Evolutionary conservation across 176 grass and related monocot genomes (phyloP), one percentile per base, ranked within the genome.

Genomic region (Oryza australiensis): DNA sequence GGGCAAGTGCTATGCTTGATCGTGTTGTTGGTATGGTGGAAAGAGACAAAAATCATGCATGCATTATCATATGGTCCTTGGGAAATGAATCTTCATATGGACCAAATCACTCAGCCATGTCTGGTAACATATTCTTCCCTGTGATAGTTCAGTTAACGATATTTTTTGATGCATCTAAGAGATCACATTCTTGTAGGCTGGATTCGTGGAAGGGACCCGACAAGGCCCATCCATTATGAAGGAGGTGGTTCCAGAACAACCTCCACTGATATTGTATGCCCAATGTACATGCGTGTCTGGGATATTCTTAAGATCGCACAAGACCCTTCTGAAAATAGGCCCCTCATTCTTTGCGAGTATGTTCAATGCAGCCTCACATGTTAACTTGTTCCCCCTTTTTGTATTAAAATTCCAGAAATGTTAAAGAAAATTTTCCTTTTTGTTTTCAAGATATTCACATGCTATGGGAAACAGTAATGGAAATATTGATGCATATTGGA

Each of bases 401-500:
- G 49, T 27, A 71, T 62, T 81, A 38, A 53, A 48, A 62, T 30
- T 73, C 66, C 30, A 51, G 16, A 48, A 64, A 70, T 69, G 43
- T 68, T 73, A 51, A 72, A 73, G 9, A 32, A 30, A 59, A 0
- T 30, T 63, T 42, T 59, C 11, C 35, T 24, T 80, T 82, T 69
- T 68, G 26, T 57, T 73, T 91, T 83, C 73, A 80, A 97, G 95
- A 88, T 94, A 95, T 70, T 98, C 90, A 7, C 92, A 98, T 94
- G 92, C 95, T 82, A 98, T 98, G 95, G 90, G 95, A 76, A 98
- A 98, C 78, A 98, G 95, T 89, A 98, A 88, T 70, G 95, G 95
- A 64, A 98, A 98, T 89, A 89, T 98, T 75, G 87, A 95, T 70
- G 82, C 72, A 2, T 98, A 98, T 51, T 98, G 95, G 92, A 82